Evolutionary conservation across 1,284 basidiomycete genomes (phyloP), one percentile per base, ranked within the genome.

Genomic region (Golubevia sp.): DNA sequence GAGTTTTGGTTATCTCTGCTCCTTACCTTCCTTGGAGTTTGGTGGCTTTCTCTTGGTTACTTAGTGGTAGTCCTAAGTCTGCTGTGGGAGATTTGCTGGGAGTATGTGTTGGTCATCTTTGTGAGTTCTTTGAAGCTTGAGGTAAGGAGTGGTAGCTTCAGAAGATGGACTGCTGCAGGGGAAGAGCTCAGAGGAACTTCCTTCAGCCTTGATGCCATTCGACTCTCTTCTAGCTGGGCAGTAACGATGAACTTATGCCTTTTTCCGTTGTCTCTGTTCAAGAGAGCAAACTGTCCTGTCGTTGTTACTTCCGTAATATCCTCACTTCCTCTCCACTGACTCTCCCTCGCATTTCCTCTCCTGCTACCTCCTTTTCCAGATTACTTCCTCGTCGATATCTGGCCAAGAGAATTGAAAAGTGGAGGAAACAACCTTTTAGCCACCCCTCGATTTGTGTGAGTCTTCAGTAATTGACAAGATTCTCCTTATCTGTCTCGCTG

Each of bases 301-400:
- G 48, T 49, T 49, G 18, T 49, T 49, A 23, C 20, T 23, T 49
- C 48, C 20, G 48, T 18, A 18, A 18, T 23, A 1, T 49, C 18
- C 48, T 23, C 20, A 23, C n/a, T n/a, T n/a, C n/a, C 66, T 67
- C 15, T 6, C 18, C n/a, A 13, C 2, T 5, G 21, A 7, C 25
- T 38, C 55, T 18, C 13, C n/a, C 38, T 23, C 27, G 55, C 24
- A 30, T 13, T 48, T 3, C 20, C 64, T 64, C n/a, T 55, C n/a
- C 50, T 58, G 2, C 21, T 18, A 21, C 20, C 8, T 8, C 21
- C 44, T 0, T 2, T n/a, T 23, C 8, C 61, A 73, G 76, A 76
- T 55, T 97, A 95, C 90, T 98, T 98, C 85, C 84, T 97, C 73
- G 88, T 93, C 59, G 94, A 97, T 74, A 92, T 96, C 1, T 99